phyloP scores from a whole-genome alignment of 169 alveolate species.

The Amoebophrya sp. region DNA sequence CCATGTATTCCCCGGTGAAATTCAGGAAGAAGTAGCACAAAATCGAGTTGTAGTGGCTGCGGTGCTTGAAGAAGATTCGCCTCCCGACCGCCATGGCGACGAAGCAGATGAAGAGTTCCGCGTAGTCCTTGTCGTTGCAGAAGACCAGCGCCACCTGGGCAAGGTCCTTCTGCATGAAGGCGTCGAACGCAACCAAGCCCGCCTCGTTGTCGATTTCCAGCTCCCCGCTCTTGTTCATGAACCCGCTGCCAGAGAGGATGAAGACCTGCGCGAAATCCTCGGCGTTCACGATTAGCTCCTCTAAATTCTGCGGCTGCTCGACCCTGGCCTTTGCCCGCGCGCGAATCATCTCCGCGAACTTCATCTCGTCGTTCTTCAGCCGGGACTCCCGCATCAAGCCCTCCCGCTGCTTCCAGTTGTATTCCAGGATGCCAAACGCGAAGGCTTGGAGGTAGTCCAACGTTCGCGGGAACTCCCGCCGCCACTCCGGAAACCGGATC shows the following conservation, averaged over 20 bases:
- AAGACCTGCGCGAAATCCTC: not conserved
- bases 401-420: not conserved
- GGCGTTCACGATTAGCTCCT: not conserved
- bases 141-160: not conserved
- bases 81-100: conserved; percentile 5
- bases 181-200: not conserved
- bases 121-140: not conserved
- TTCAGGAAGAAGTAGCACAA: not conserved
- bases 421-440: not conserved
- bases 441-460: not conserved
- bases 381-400: not conserved
- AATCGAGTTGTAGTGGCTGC: not conserved
- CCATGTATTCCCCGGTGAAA: not conserved
- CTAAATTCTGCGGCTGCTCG: not conserved
- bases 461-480: not conserved
- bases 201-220: not conserved
- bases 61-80: not conserved
- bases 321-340: not conserved
- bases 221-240: not conserved
- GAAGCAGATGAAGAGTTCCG: not conserved
- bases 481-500: not conserved
- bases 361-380: not conserved
- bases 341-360: not conserved
- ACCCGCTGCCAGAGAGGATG: not conserved
- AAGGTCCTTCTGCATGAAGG: not conserved